A percentile compares a stretch with the other conserved stretches of the same genome.
phyloP scores from a whole-genome alignment of 805 yeast species.

The Saccharomycopsis lassenensis region DNA sequence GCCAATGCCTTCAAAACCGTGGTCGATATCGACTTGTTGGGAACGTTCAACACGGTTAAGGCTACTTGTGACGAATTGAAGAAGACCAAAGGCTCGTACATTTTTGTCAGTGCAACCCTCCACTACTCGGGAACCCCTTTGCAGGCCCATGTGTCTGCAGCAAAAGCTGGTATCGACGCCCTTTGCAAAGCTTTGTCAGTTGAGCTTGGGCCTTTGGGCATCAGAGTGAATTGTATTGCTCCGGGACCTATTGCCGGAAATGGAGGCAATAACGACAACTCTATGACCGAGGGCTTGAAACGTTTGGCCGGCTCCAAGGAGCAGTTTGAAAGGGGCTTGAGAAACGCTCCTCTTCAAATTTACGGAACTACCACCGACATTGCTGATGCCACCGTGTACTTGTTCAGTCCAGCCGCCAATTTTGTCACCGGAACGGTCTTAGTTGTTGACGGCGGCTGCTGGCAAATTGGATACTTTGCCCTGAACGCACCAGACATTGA shows the following conservation, averaged over 20 bases:
- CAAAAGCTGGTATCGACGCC: slow-evolving; percentile 93
- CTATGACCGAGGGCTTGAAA: slow-evolving; percentile 77
- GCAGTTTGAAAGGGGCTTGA: slow-evolving; percentile 24
- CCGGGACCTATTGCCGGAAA: slow-evolving; percentile 76
- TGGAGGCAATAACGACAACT: slow-evolving; percentile 63
- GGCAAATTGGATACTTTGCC: slow-evolving; percentile 58
- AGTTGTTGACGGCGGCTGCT: slow-evolving; percentile 84
- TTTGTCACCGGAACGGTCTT: slow-evolving; percentile 69
- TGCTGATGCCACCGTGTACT: slow-evolving; percentile 76
- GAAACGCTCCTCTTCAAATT: slow-evolving; percentile 41
- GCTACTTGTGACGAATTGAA: slow-evolving; percentile 61
- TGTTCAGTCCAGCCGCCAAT: slow-evolving; percentile 73
- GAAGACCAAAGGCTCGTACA: slow-evolving; percentile 54
- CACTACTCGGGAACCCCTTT: slow-evolving; percentile 85
- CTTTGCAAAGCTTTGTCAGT: slow-evolving; percentile 75
- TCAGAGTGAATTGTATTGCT: slow-evolving; percentile 75
- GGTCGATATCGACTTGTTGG: slow-evolving; percentile 74
- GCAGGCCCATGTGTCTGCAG: slow-evolving; percentile 88
- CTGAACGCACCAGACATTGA: slow-evolving; percentile 34
- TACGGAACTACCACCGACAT: slow-evolving; percentile 49
- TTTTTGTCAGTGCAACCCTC: slow-evolving; percentile 81
- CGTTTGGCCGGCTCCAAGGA: slow-evolving; percentile 40
- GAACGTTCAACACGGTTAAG: slow-evolving; percentile 83
- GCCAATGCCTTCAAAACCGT: slow-evolving; percentile 86
- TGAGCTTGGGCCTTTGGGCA: slow-evolving; percentile 84